Percentiles rank a stretch among this genome's conserved stretches.
Evolutionary conservation across 2,329 filamentous ascomycete genomes (phyloP).

Genomic region (Claviceps lovelessii): DNA sequence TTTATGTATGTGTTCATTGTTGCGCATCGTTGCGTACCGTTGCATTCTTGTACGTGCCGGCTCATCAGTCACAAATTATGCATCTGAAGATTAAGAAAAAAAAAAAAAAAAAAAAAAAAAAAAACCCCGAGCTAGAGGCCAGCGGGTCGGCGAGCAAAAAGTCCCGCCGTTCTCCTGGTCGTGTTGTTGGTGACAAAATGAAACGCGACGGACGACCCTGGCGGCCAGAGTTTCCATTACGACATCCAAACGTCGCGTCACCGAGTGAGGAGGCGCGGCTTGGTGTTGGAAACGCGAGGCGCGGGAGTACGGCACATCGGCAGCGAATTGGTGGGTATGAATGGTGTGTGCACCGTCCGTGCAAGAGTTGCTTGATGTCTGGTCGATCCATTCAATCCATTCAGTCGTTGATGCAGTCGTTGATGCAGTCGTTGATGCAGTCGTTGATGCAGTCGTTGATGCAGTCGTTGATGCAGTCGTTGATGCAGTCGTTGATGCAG

Average conservation of each 20-base stretch:
- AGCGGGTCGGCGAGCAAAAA: background rate
- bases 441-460: no score
- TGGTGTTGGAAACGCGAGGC: background rate
- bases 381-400: background rate
- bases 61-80: no score
- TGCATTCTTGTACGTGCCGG: background rate
- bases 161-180: background rate
- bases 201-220: background rate
- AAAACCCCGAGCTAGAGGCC: background rate
- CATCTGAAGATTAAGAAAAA: background rate
- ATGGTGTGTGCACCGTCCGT: background rate
- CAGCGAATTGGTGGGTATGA: conserved; percentile 1
- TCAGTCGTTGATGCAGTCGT: no score
- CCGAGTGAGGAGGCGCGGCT: background rate
- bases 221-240: conserved; percentile 7
- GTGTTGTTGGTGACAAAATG: background rate
- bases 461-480: no score
- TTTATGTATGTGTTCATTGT: background rate
- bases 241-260: conserved; percentile 5
- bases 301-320: background rate
- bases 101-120: background rate
- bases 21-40: background rate
- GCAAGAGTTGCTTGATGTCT: background rate
- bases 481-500: no score
- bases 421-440: background rate